Base-by-base conservation (phyloP, 2,329 filamentous ascomycete genomes). In the Sporothrix brasiliensis region DNA sequence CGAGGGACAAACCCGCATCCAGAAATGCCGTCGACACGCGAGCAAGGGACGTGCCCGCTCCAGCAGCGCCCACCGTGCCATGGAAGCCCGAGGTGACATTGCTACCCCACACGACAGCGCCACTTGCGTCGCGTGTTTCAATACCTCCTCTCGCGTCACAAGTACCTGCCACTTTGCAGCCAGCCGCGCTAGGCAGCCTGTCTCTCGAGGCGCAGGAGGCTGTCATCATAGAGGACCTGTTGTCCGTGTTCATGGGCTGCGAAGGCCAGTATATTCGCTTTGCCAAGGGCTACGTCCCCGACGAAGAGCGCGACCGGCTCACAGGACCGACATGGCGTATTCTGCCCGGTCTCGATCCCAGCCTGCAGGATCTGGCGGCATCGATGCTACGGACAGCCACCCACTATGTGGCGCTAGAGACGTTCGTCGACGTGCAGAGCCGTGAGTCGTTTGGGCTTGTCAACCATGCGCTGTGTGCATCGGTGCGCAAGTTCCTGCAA, bases 241-340 rank as follows among this genome's bases (percentile, higher is more conserved):
- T 98, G 49, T 97, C 94, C 77, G 93, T 97, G 5, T 96, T 98
- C 76, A 97, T 99, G 94, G 95, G 95, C 30, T 97, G 93, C 74
- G 95, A 99, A 80, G 95, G 95, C n/a, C 93, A 97, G 79, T 98
- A 98, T 78, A 92, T 99, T 73, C 91, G 92, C 69, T 98, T 93
- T 78, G 87, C 87, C 71, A 91, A 92, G 74, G 87, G 87, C 10
- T 98, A 97, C 78, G 90, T 97, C 75, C 93, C 94, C 0, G 83
- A 86, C 3, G 89, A 92, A 67, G 95, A 99, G 81, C 92, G 94
- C 76, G 93, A 96, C 76, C 89, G 94, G 16, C 83, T 99, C 66
- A 86, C 90, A 6, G 95, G 95, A 0, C 95, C 95, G 1, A 82
- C 85, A 11, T 98, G 93, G 80, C 89, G 89, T 73, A 89, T 97